Base-by-base conservation (phyloP, 768 basidiomycete genomes). In the Tylopilus vinaceipallidus region DNA sequence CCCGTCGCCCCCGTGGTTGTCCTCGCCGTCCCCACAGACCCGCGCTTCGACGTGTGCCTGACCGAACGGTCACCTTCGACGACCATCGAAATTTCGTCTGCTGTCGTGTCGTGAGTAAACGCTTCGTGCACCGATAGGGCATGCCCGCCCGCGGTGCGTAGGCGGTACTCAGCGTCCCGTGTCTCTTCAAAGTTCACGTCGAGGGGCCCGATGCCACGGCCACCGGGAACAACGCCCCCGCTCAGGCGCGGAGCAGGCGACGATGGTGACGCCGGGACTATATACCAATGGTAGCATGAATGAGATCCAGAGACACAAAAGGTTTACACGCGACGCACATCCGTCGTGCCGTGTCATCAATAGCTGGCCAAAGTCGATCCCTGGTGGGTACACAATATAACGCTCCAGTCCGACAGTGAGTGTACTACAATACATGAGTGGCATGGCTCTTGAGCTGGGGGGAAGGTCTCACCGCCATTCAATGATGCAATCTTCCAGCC, bases 401-500 rank as follows among this genome's bases (percentile, higher is more conserved):
- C 83, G 84, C 42, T 82, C 80, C 16, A 75, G 66, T 1, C 78
- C 83, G 12, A 80, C 76, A 0, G 84, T 84, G 49, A 89, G 71
- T 29, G 77, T 75, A 16, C 68, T 69, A 9, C 17, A 32, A 2
- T 4, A 17, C 16, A 26, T 63, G 20, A 60, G 41, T 10, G 27
- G 3, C 17, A 40, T 8, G 2, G 38, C 13, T 35, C 1, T 7
- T 6, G 33, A 6, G n/a, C 9, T 35, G 9, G 0, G n/a, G 30
- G 8, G 10, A 23, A 30, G 13, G n/a, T 2, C 52, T 39, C 35
- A 63, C 40, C 78, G 77, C 93, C 94, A 97, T 44, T 82, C 76
- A 19, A 82, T 69, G 61, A 94, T 88, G 63, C 91, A 95, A 53
- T 94, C 91, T 61, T 97, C 94, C 3, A 97, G 75, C 91, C 92